Conservation (phyloP, 768 basidiomycete genomes). For the Scleroderma citrinum region DNA sequence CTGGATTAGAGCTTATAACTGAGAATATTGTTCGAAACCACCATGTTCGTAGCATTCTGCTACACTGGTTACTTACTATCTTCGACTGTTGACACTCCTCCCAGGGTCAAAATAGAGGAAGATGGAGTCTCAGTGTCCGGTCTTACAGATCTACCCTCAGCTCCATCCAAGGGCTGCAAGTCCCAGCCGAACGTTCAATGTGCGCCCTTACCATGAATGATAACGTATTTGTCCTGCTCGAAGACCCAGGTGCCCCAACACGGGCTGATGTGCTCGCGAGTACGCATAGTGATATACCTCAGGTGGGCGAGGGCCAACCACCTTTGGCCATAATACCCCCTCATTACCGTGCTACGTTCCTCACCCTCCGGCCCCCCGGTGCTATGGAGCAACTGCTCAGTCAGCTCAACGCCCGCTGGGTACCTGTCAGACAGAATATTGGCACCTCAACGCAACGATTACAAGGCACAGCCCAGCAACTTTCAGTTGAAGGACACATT, state of each 20-base stretch:
- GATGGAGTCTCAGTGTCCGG: conserved; percentile 65
- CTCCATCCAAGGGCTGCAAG: conserved; percentile 44
- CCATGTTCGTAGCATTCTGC: conserved; percentile 38
- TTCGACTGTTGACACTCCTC: conserved; percentile 13
- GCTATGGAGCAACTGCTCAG: conserved; percentile 69
- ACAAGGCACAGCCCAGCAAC: conserved; percentile 52
- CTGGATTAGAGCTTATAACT: conserved; percentile 60
- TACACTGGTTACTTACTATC: conserved; percentile 7
- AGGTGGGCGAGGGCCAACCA: conserved; percentile 9
- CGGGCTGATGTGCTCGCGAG: conserved; percentile 47
- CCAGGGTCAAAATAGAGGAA: conserved; percentile 55
- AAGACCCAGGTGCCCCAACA: conserved; percentile 68
- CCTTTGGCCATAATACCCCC: conserved; percentile 26
- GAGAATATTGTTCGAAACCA: conserved; percentile 70
- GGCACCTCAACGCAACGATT: conserved; percentile 37
- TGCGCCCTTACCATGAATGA: conserved; percentile 74
- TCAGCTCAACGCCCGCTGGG: conserved; percentile 74
- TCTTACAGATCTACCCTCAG: conserved; percentile 72
- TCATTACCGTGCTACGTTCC: conserved; percentile 72
- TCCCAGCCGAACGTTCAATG: conserved; percentile 62
- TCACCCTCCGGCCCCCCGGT: conserved; percentile 68
- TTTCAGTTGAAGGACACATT: conserved; percentile 69
- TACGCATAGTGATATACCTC: conserved; percentile 36
- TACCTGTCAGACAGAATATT: conserved; percentile 53
- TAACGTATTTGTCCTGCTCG: conserved; percentile 72